Evolutionary conservation across 257 asterid genomes (phyloP).

Genomic region (Cynanchum wilfordii): DNA sequence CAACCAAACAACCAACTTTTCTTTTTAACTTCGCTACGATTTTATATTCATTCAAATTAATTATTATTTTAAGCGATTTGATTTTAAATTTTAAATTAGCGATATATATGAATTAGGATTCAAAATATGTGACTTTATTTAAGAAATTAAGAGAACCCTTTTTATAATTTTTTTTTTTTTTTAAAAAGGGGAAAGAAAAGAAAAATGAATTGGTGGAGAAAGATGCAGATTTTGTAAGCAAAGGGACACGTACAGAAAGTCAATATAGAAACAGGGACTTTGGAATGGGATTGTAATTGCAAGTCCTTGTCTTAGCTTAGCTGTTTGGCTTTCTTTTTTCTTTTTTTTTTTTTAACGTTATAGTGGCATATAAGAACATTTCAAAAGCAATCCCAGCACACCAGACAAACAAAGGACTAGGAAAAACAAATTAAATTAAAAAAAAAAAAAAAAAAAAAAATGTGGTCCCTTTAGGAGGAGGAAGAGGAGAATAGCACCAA

Average conservation of each 20-base stretch:
- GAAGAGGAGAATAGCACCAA: constrained; percentile 9
- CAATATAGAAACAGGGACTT: constrained; percentile 10
- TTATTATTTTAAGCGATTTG: no score
- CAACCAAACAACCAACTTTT: constrained; percentile 10
- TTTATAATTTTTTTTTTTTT: no score
- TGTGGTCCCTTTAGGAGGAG: constrained; percentile 1
- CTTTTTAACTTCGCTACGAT: no score
- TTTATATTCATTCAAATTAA: no score
- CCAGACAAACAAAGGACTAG: background rate
- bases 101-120: no score
- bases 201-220: background rate
- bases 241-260: constrained; percentile 24
- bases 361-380: constrained; percentile 27
- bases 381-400: constrained; percentile 33
- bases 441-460: background rate
- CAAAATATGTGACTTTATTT: no score
- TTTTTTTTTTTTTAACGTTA: constrained; percentile 16
- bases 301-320: constrained; percentile 44
- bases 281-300: background rate
- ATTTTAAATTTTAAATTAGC: no score
- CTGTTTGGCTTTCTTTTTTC: constrained; percentile 23
- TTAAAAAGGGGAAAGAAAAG: constrained; percentile 13
- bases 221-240: constrained; percentile 11
- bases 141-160: no score
- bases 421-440: no score